Percentiles rank a stretch among this genome's conserved stretches.
Evolutionary conservation across 768 basidiomycete species (phyloP).

Genomic region (Tricholoma furcatifolium): DNA sequence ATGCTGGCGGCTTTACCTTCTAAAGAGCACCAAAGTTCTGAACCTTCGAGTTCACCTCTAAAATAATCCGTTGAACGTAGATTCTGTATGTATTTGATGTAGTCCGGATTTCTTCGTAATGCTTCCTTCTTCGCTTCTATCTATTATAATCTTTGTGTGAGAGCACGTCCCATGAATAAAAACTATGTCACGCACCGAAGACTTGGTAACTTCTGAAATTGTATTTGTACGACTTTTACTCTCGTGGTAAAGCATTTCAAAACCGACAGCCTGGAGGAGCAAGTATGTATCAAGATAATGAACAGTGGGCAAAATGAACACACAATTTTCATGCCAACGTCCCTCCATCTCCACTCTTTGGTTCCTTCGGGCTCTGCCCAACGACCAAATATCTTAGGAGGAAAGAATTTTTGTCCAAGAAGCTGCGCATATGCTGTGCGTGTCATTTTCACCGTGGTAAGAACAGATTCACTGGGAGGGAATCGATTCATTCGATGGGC

Average conservation of each 20-base stretch:
- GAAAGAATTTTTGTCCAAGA: slow-evolving; percentile 86
- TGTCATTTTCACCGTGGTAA: slow-evolving; percentile 73
- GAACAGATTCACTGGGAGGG: slow-evolving; percentile 64
- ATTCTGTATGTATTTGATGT: slow-evolving; percentile 66
- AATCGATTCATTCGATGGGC: slow-evolving; percentile 91
- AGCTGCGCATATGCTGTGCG: slow-evolving; percentile 94
- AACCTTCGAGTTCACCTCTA: slow-evolving; percentile 73
- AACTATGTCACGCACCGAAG: slow-evolving; percentile 44
- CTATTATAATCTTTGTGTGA: slow-evolving; percentile 30
- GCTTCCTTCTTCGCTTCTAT: slow-evolving; percentile 65
- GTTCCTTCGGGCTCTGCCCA: slow-evolving; percentile 65
- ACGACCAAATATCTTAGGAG: slow-evolving; percentile 85
- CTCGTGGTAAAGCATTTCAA: slow-evolving; percentile 95
- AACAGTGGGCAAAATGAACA: slow-evolving; percentile 17
- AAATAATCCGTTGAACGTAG: slow-evolving; percentile 74
- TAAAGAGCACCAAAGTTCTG: slow-evolving; percentile 67
- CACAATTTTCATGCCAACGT: slow-evolving; percentile 93
- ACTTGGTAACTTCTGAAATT: slow-evolving; percentile 33
- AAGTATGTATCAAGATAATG: slow-evolving; percentile 6
- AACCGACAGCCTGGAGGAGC: slow-evolving; percentile 74
- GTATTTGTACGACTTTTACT: slow-evolving; percentile 56
- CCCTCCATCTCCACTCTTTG: slow-evolving; percentile 73
- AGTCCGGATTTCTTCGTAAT: slow-evolving; percentile 65
- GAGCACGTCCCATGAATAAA: slow-evolving; percentile 1
- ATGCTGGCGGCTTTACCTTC: slow-evolving; percentile 69